Evolutionary conservation across 2,329 filamentous ascomycete genomes (phyloP), one percentile per base, ranked within the genome.

Genomic region (Cordyceps fumosorosea): DNA sequence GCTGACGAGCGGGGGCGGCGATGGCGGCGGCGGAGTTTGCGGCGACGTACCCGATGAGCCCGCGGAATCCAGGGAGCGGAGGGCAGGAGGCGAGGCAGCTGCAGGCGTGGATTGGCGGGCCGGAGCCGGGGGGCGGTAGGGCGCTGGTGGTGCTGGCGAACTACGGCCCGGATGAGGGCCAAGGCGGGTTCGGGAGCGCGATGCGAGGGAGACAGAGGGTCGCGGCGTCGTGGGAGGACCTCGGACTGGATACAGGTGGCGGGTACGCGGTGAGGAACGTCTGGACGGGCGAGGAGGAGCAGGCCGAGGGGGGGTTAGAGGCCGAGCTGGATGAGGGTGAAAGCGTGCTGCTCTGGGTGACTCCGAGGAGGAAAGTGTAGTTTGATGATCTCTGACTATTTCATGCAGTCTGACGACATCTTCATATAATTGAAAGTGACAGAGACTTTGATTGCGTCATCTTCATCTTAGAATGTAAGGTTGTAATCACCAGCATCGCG

Each of bases 21-120:
- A 64, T 64, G 5, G 57, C 52, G 4, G 65, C 64, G 37, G 65
- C 66, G 40, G 62, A 63, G 32, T 67, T 67, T 54, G 64, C 66
- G 8, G 66, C 65, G 1, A 61, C 53, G 45, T 66, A 65, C 44
- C 66, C 66, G 8, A 60, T 64, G 24, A 65, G 65, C 62, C 66
- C 65, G 11, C 54, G 63, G n/a, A 66, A 66, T 53, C 65, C 66
- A 2, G 65, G 65, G 16, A 59, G 60, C 18, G 66, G 66, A 45
- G 65, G 60, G n/a, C 55, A 64, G n/a, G 66, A 55, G 12, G 60
- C 65, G 20, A 62, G 63, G 52, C 65, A 66, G 63, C 65, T 66
- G 18, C 65, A 67, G 53, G 66, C 66, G 26, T 67, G 66, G 66
- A 64, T 67, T 42, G 64, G 64, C 8, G 66, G 66, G 5, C 65